phyloP scores from a whole-genome alignment of 2,329 filamentous ascomycete genomes.

The Pseudogymnoascus sp. region DNA sequence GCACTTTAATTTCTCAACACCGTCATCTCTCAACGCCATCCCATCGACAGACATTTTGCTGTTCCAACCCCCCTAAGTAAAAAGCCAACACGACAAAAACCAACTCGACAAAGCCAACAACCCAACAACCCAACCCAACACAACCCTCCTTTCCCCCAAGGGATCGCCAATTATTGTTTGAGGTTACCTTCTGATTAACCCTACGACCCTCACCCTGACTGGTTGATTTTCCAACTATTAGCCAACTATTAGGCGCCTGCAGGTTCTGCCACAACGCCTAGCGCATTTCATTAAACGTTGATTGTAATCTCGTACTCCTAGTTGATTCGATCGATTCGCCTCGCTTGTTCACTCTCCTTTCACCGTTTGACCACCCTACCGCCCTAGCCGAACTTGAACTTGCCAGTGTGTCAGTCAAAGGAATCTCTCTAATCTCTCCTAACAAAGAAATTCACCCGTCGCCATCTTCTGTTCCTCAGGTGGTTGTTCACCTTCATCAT shows the following conservation, averaged over 20 bases:
- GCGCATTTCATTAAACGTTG: neutral
- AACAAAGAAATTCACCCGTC: neutral
- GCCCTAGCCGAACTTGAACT: neutral
- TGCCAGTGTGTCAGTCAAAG: neutral
- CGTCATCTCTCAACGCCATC: no score
- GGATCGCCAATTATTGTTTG: neutral
- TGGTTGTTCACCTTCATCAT: neutral
- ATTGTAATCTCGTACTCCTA: neutral
- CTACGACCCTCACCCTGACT: neutral
- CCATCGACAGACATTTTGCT: no score
- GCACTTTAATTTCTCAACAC: no score
- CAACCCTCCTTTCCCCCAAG: neutral
- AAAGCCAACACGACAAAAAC: neutral
- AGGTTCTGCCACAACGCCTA: neutral
- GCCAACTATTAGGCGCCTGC: neutral
- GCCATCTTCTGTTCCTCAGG: neutral
- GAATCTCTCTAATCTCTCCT: neutral
- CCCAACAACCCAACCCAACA: neutral
- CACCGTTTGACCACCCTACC: neutral
- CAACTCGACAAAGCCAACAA: neutral
- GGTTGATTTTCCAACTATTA: neutral
- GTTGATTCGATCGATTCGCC: neutral
- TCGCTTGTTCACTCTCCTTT: neutral
- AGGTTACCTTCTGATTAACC: neutral
- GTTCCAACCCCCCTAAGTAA: neutral